Percentiles rank a stretch among this genome's conserved stretches.
These are phyloP conservation scores for Fraxinus baroniana DNA, from an alignment of 305 asterid species.

Conservation along the genomic window DNA sequence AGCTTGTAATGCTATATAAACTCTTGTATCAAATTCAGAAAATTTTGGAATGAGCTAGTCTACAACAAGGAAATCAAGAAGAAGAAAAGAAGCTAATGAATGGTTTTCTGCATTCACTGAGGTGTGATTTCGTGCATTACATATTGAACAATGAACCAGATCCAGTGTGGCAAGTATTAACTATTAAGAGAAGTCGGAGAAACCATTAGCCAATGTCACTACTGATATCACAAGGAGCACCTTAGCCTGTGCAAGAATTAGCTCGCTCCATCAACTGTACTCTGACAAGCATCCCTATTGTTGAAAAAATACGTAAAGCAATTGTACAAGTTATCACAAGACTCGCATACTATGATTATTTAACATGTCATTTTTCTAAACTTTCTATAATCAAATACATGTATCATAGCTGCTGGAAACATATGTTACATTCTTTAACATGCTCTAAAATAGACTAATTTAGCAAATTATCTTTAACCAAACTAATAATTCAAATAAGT, in stretches of 20 bases:
- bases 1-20: too few relatives aligned
- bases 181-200: not conserved
- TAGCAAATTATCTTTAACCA: not conserved
- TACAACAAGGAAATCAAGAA: not conserved
- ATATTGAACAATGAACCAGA: not conserved
- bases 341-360: not conserved
- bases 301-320: not conserved
- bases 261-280: not conserved
- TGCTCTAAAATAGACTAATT: not conserved
- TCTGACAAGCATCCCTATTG: not conserved
- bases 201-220: not conserved
- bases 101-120: not conserved
- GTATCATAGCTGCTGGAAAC: not conserved
- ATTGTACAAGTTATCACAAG: not conserved
- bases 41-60: not conserved
- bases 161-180: not conserved
- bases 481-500: not conserved
- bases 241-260: not conserved
- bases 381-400: not conserved
- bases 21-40: too few relatives aligned
- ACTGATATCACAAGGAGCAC: not conserved
- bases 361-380: not conserved
- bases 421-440: not conserved
- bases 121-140: not conserved
- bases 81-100: not conserved